Percentiles rank a stretch among this genome's conserved stretches.
phyloP scores from a whole-genome alignment of 345 rosid genomes.

The Murraya paniculata region DNA sequence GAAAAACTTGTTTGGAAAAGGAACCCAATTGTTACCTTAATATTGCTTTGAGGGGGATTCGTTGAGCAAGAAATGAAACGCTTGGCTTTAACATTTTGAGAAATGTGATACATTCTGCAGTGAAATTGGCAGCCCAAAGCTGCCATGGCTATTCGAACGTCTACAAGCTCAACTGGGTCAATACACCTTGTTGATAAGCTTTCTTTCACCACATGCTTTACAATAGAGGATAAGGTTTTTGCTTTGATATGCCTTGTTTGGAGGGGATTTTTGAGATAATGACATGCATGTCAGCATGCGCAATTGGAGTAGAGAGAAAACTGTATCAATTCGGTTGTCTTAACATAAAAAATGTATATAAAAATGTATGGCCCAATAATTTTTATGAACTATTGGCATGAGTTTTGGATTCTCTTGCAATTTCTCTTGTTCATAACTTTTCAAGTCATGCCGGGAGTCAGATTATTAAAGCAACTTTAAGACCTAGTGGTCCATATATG shows the following conservation, averaged over 20 bases:
- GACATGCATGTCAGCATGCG: conserved; percentile 6
- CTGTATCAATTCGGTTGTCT: background rate
- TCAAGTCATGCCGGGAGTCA: background rate
- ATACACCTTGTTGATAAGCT: conserved; percentile 25
- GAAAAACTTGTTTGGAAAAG: background rate
- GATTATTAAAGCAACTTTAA: background rate
- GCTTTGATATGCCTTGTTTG: conserved; percentile 23
- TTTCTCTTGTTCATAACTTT: background rate
- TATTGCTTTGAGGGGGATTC: conserved; percentile 74
- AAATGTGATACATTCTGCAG: conserved; percentile 22
- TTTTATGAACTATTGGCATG: background rate
- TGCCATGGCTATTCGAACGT: conserved; percentile 44
- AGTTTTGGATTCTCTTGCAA: background rate
- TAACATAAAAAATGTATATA: background rate
- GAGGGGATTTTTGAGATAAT: conserved; percentile 16
- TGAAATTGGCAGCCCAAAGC: conserved; percentile 50
- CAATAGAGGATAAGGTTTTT: conserved; percentile 30
- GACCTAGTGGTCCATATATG: background rate
- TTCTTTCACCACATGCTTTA: background rate
- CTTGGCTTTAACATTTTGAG: conserved; percentile 29
- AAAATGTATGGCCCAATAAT: background rate
- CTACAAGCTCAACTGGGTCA: background rate
- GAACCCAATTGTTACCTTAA: conserved; percentile 50
- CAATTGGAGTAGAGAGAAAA: background rate
- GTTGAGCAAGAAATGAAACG: conserved; percentile 58